These are phyloP conservation scores for Fusarium sp. DNA, from an alignment of 2,329 filamentous ascomycete species.

Conservation along the genomic window DNA sequence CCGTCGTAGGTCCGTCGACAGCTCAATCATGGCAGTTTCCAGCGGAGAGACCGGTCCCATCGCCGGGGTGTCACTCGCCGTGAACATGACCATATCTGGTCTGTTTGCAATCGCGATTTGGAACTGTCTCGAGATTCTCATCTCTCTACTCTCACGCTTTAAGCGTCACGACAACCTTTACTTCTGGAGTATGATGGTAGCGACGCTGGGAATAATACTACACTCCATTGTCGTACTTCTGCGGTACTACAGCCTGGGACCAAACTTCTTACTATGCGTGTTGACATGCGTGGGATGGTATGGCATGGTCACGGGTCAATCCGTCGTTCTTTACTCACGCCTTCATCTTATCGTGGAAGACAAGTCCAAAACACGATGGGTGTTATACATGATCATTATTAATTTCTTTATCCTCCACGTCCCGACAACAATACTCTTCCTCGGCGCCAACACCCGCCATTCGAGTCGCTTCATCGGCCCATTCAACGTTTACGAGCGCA, in stretches of 20 bases:
- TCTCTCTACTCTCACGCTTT: constrained; percentile 32
- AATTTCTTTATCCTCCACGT: constrained; percentile 36
- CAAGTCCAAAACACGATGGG: constrained; percentile 36
- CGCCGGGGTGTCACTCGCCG: constrained; percentile 5
- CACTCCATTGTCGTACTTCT: constrained; percentile 35
- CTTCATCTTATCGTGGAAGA: constrained; percentile 34
- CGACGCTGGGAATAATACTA: constrained; percentile 26
- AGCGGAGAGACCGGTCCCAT: constrained; percentile 33
- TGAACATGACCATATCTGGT: constrained; percentile 37
- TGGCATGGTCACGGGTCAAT: constrained; percentile 38
- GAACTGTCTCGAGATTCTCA: constrained; percentile 38
- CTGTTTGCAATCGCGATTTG: constrained; percentile 36
- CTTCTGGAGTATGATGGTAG: constrained; percentile 35
- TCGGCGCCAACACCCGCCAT: constrained; percentile 27
- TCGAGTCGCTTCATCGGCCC: constrained; percentile 19
- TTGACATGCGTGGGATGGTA: constrained; percentile 39
- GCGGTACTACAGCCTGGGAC: constrained; percentile 36
- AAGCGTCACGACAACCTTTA: constrained; percentile 35
- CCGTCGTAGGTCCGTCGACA: constrained; percentile 19
- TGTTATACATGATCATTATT: constrained; percentile 34
- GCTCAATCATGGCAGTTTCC: constrained; percentile 25
- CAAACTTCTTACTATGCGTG: constrained; percentile 34
- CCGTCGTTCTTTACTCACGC: constrained; percentile 34
- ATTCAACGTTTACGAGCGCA: constrained; percentile 37
- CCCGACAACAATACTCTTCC: constrained; percentile 29